Conservation (phyloP, 2,329 filamentous ascomycete genomes). For the Botryosphaeria dothidea region DNA sequence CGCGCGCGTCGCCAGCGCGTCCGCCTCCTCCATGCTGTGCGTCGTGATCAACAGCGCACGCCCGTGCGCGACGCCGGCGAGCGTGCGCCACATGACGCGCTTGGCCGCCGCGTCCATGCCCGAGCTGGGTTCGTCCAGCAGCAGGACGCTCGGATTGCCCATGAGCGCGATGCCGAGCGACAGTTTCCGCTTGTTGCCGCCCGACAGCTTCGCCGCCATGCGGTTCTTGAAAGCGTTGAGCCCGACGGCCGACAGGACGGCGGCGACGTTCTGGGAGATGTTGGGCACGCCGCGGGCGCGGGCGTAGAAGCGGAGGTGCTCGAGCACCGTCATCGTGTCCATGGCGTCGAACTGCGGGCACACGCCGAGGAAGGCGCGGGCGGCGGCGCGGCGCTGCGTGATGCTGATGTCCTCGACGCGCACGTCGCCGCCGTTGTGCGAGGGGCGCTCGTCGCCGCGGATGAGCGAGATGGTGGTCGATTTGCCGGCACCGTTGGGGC, state of each 20-base stretch:
- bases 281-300: constrained; percentile 76
- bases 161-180: constrained; percentile 87
- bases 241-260: constrained; percentile 79
- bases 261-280: constrained; percentile 73
- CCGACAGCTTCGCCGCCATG: constrained; percentile 78
- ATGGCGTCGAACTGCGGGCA: constrained; percentile 78
- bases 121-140: constrained; percentile 86
- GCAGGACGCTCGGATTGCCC: constrained; percentile 83
- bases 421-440: constrained; percentile 71
- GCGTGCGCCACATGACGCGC: constrained; percentile 87
- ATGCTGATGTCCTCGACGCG: constrained; percentile 78
- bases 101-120: constrained; percentile 91
- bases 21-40: constrained; percentile 94
- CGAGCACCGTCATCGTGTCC: constrained; percentile 85
- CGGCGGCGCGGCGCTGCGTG: constrained; percentile 68
- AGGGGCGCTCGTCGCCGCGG: constrained; percentile 80
- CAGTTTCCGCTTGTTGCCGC: constrained; percentile 93
- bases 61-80: constrained; percentile 67
- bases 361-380: constrained; percentile 79
- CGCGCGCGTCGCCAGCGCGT: constrained; percentile 78
- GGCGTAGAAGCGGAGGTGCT: constrained; percentile 88
- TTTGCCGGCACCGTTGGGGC: constrained; percentile 90
- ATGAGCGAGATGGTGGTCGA: constrained; percentile 87
- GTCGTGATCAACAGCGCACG: constrained; percentile 87
- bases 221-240: constrained; percentile 69